Evolutionary conservation across 805 yeast genomes (phyloP), one percentile per base, ranked within the genome.

Genomic region (Candida ponderosae): DNA sequence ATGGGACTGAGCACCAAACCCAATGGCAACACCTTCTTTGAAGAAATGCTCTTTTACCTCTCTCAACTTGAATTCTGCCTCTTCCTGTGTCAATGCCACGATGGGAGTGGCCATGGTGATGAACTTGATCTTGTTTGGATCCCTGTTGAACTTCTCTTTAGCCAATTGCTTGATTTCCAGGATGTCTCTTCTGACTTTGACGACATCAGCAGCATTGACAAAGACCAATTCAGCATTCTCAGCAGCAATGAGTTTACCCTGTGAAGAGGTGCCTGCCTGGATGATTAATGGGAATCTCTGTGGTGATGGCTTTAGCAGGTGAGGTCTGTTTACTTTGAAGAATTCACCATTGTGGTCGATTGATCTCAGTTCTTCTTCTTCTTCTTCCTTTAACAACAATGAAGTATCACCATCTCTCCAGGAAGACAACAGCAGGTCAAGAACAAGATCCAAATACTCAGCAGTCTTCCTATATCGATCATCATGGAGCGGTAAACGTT

Each of bases 1-100:
- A 11, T 70, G 71, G 2, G 68, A 63, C 65, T 70, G 66, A 3
- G 71, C 72, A 21, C 70, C 60, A 43, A 68, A 66, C 27, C 65
- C 50, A 4, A 67, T 68, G 29, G 63, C 66, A 1, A 69, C 68
- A 5, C 66, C 71, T 34, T 65, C 70, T n/a, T 54, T 39, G 39
- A 62, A 66, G 8, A 60, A 59, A 37, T 56, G 58, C 14, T 38
- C 37, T 35, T 47, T 45, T 37, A 37, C 58, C n/a, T 54, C 62
- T 33, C 49, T 50, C 41, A 47, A 61, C 40, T 53, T 62, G 11
- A 38, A 53, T 33, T 40, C 53, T 3, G 73, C 73, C 35, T 62
- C 69, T 34, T 66, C 66, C 31, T 58, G 58, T 4, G 73, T 67
- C 19, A 47, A 46, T 5, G 60, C 73, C 28, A 65, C 47, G 19